phyloP scores from a whole-genome alignment of 805 yeast species.

The Grigorovia humatica region DNA sequence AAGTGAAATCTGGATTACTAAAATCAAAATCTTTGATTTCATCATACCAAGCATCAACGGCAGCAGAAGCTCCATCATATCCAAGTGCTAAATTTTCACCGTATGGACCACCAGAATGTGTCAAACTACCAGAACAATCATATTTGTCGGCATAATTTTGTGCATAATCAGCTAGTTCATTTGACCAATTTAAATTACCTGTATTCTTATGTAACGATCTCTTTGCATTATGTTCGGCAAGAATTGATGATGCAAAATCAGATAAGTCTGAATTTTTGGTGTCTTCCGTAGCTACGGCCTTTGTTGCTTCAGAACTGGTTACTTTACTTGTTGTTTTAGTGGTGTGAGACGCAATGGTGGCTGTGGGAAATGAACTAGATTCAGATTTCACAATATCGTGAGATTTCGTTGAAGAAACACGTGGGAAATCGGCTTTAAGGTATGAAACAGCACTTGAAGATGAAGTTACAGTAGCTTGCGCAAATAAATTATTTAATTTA shows the following conservation, averaged over 20 bases:
- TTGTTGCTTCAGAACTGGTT: conserved; percentile 13
- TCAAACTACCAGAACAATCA: conserved; percentile 46
- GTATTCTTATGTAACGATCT: conserved; percentile 36
- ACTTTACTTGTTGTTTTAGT: conserved; percentile 6
- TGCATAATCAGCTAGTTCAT: conserved; percentile 38
- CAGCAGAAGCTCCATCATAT: conserved; percentile 27
- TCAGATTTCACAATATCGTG: conserved; percentile 5
- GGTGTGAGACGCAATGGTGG: neutral
- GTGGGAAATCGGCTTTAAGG: neutral
- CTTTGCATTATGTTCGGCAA: conserved; percentile 53
- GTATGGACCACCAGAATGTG: conserved; percentile 46
- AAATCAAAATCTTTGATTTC: conserved; percentile 51
- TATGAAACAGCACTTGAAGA: neutral
- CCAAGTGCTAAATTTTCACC: conserved; percentile 78
- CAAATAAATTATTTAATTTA: neutral
- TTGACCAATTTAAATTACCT: conserved; percentile 40
- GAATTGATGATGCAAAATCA: conserved; percentile 30
- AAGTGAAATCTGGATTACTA: conserved; percentile 37
- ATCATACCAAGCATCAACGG: conserved; percentile 64
- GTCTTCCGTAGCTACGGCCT: conserved; percentile 3
- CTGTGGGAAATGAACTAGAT: conserved; percentile 3
- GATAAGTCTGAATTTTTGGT: conserved; percentile 8
- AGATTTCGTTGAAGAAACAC: neutral
- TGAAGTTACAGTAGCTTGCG: neutral
- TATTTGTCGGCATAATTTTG: conserved; percentile 39